Evolutionary conservation across 331 rosid genomes (phyloP), one percentile per base, ranked within the genome.

Genomic region (Cucumis variabilis): DNA sequence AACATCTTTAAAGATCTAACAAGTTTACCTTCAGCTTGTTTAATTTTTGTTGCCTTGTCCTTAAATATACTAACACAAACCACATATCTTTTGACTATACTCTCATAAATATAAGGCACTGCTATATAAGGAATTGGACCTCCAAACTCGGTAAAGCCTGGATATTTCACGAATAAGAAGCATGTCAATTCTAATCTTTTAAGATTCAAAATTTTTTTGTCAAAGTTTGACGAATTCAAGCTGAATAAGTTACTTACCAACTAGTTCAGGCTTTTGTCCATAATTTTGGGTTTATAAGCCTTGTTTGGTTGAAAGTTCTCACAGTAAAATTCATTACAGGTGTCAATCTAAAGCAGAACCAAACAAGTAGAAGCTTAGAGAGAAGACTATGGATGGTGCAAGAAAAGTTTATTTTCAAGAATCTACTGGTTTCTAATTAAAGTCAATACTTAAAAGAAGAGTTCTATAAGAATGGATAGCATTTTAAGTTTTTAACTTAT

Each of bases 241-340:
- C 53, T 0, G 28, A 20, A 77, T 23, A 62, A 30, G n/a, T 71
- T 89, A 89, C 95, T 88, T 87, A 97, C 99, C 99, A 97, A 73
- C 98, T 93, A 89, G 94, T 93, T 98, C 99, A 97, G 71, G 91
- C 93, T 90, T 97, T 99, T 21, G 99, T 97, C 98, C 98, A 97
- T 93, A 33, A 97, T 92, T 90, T 97, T 97, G 74, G 99, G 99
- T 89, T 93, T 97, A 83, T 92, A 89, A 17, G 51, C 72, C 90
- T 92, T 85, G 93, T 96, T 96, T 58, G 99, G 99, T 21, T 85
- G 92, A 87, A 89, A 97, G 73, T 94, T 94, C 89, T 97, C 99
- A 69, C 99, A 97, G 91, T 97, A 97, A 89, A 82, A 97, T 12
- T 94, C 99, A 90, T 97, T 97, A 93, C 98, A 97, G 53, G 99